A percentile compares a stretch with the other conserved stretches of the same genome.
Evolutionary conservation across 2,329 filamentous ascomycete genomes (phyloP).

Genomic region (Ilyonectria robusta): DNA sequence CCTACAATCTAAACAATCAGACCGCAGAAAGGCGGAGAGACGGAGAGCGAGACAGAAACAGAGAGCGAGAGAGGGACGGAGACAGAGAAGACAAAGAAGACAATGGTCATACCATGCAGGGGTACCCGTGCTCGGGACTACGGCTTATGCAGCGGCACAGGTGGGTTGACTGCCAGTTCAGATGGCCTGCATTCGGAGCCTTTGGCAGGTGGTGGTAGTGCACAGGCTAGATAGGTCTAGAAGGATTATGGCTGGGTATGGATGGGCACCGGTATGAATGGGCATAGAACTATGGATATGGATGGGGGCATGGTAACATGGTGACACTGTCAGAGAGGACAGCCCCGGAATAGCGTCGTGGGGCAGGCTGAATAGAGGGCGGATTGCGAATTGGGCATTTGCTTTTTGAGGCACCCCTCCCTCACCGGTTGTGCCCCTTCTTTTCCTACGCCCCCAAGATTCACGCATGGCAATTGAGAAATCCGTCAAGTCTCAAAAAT

Average conservation of each 20-base stretch:
- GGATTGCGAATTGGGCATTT: conserved; percentile 9
- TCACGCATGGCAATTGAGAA: neutral
- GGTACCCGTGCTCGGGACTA: conserved; percentile 34
- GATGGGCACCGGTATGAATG: neutral
- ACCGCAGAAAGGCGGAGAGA: conserved; percentile 21
- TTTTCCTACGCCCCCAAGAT: neutral
- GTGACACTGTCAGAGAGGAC: conserved; percentile 17
- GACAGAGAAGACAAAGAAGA: conserved; percentile 11
- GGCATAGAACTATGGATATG: conserved; percentile 5
- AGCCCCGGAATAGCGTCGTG: neutral
- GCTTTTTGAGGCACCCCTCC: conserved; percentile 17
- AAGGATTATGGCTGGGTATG: conserved; percentile 12
- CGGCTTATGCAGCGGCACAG: conserved; percentile 40
- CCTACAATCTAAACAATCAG: conserved; percentile 38
- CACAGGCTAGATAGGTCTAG: neutral
- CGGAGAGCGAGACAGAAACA: neutral
- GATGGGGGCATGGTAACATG: conserved; percentile 21
- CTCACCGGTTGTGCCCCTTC: neutral
- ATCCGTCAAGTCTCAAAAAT: conserved; percentile 13
- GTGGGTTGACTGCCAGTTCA: conserved; percentile 45
- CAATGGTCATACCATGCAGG: conserved; percentile 38
- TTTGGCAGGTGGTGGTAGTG: conserved; percentile 12
- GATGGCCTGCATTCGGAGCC: conserved; percentile 39
- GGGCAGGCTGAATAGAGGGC: neutral
- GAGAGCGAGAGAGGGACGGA: neutral